These are phyloP conservation scores for Nidularia pulvinata DNA, from an alignment of 768 basidiomycete genomes.

Conservation along the genomic window DNA sequence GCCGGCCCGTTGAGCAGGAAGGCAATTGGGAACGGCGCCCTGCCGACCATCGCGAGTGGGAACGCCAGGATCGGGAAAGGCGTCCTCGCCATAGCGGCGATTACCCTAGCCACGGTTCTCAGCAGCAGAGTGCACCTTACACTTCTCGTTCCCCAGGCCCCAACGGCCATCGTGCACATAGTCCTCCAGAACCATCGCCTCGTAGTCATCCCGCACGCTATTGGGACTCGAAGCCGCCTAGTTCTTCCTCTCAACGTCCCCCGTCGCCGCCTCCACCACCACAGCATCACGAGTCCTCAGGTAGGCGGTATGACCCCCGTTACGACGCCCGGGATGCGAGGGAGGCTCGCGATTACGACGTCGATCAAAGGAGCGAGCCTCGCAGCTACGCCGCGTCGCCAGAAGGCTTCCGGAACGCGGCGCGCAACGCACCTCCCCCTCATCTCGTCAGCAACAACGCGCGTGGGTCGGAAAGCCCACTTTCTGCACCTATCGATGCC, in stretches of 20 bases:
- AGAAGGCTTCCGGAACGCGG: conserved; percentile 34
- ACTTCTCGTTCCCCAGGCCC: conserved; percentile 40
- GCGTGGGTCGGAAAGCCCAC: conserved; percentile 65
- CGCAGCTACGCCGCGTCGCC: conserved; percentile 46
- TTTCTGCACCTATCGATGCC: conserved; percentile 34
- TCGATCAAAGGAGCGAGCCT: conserved; percentile 30
- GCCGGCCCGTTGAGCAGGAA: conserved; percentile 50
- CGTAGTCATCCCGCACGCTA: conserved; percentile 49
- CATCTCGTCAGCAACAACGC: conserved; percentile 26
- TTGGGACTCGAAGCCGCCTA: conserved; percentile 60
- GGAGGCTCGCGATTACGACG: conserved; percentile 49
- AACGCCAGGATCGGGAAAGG: conserved; percentile 36
- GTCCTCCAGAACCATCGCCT: conserved; percentile 65
- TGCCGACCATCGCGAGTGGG: conserved; percentile 55
- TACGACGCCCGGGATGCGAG: conserved; percentile 54
- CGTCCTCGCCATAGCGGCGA: conserved; percentile 41
- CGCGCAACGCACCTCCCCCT: conserved; percentile 28
- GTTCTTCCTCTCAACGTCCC: conserved; percentile 24
- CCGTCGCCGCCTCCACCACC: conserved; percentile 25
- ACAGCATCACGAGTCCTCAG: conserved; percentile 38
- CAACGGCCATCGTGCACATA: conserved; percentile 33
- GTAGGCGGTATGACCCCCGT: conserved; percentile 65
- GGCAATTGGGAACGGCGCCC: conserved; percentile 60
- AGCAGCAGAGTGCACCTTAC: conserved; percentile 19
- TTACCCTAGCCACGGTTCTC: conserved; percentile 30